Evolutionary conservation across 169 alveolate species (phyloP).

Genomic region (Plasmodium chabaudi): DNA sequence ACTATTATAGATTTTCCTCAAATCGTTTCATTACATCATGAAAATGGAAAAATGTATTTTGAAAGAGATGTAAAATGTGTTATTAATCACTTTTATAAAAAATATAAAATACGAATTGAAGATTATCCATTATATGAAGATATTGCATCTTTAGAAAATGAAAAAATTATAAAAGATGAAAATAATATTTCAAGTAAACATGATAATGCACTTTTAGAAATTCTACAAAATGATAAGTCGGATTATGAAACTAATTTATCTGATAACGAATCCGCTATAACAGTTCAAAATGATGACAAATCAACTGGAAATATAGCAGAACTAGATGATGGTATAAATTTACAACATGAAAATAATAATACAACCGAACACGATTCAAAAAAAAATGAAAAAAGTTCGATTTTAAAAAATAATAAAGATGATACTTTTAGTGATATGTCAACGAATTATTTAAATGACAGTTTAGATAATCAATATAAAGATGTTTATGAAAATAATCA

Average conservation of each 20-base stretch:
- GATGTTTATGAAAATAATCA: conserved; percentile 14
- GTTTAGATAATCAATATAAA: conserved; percentile 5
- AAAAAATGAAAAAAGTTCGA: too few relatives aligned
- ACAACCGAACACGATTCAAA: too few relatives aligned
- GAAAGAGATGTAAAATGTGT: conserved; percentile 96
- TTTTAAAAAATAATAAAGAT: too few relatives aligned
- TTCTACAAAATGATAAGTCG: conserved; percentile 65
- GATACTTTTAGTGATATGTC: too few relatives aligned
- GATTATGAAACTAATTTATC: conserved; percentile 21
- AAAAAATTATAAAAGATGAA: conserved; percentile 15
- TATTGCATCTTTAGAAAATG: conserved; percentile 22
- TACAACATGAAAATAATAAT: too few relatives aligned
- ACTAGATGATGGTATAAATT: too few relatives aligned
- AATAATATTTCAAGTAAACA: conserved; percentile 10
- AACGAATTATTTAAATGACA: background rate
- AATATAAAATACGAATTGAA: conserved; percentile 91
- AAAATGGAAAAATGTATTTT: conserved; percentile 95
- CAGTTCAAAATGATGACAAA: conserved; percentile 8
- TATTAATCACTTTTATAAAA: conserved; percentile 91
- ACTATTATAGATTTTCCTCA: conserved; percentile 98
- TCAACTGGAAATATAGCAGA: background rate
- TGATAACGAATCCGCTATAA: conserved; percentile 3
- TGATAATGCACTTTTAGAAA: conserved; percentile 7
- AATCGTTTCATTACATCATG: conserved; percentile 96
- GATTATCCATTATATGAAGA: conserved; percentile 90